Base-by-base conservation (phyloP, 306 rosid species). In the Rubus parviflorus region DNA sequence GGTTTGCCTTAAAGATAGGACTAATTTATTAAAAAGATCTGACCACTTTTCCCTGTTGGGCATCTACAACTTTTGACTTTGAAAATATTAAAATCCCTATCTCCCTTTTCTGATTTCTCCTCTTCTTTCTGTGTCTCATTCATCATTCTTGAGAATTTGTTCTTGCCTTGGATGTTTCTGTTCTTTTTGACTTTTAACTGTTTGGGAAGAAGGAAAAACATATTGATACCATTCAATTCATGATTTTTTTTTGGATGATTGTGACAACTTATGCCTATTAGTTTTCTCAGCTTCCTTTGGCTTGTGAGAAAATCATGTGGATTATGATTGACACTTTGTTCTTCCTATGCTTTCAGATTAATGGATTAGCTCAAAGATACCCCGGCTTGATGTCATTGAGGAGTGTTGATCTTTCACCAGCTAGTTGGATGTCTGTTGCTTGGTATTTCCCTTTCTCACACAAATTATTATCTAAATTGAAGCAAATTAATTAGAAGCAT, bases 371-470 rank as follows among this genome's bases (percentile, higher is more conserved):
- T 79, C 89, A 87, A 82, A 88, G 97, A 84, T 88, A 78, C 87
- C 96, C 98, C 1, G 97, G 93, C 43, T 89, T 96, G 91, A 87
- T 82, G 94, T 88, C 98, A 73, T 85, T 92, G 67, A 92, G 91
- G 76, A 96, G 98, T 22, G 98, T 96, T 68, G 99, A 96, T 88
- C 93, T 96, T 60, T 96, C 98, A 5, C 99, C 99, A 47, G 98
- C 99, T 72, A 96, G 97, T 82, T 96, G 99, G 99, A 92, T 96
- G 99, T 90, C 97, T 17, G 90, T 96, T 72, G 86, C 98, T 20
- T 96, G 99, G 99, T 95, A 82, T 72, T 35, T 79, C 60, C 81
- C 81, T 76, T 45, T 65, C 81, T 77, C 80, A 41, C 74, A 11
- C 67, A 8, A 66, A 53, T 15, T 2, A 19, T 25, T n/a, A 65